These are phyloP conservation scores for Oryza longistaminata DNA, from an alignment of 176 grass and related monocot species.

Conservation along the genomic window DNA sequence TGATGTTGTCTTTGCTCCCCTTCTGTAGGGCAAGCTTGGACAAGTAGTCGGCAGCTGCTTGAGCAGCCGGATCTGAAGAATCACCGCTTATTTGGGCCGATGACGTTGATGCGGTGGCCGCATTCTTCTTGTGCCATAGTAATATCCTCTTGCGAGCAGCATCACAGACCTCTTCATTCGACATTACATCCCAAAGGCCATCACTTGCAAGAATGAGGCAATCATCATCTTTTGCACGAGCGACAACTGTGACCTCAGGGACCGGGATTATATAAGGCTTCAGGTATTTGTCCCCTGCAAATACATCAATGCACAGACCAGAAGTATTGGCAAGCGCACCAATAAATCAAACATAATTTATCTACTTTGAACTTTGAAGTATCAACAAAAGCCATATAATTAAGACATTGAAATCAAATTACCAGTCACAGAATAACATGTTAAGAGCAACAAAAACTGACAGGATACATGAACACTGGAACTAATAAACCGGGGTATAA, in stretches of 20 bases:
- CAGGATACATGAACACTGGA: not conserved
- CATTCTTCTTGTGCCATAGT: slow-evolving; percentile 81
- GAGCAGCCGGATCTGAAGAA: slow-evolving; percentile 47
- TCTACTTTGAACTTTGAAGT: not conserved
- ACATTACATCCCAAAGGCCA: slow-evolving; percentile 89
- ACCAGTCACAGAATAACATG: not conserved
- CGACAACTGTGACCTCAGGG: slow-evolving; percentile 63
- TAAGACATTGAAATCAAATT: not conserved
- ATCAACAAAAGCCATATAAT: not conserved
- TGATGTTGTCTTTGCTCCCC: slow-evolving; percentile 91
- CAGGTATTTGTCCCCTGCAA: slow-evolving; percentile 75
- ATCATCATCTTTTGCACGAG: slow-evolving; percentile 75
- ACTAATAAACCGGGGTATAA: not conserved
- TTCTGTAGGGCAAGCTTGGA: slow-evolving; percentile 70
- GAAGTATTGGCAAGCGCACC: not conserved
- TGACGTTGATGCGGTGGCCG: not conserved
- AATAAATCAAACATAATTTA: not conserved
- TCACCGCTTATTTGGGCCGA: slow-evolving; percentile 37
- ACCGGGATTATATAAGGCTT: slow-evolving; percentile 87
- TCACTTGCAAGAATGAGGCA: slow-evolving; percentile 88
- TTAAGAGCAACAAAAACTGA: not conserved
- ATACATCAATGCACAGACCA: not conserved
- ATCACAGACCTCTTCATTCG: slow-evolving; percentile 82
- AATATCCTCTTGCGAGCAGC: slow-evolving; percentile 68
- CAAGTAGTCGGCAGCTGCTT: slow-evolving; percentile 74